phyloP scores from a whole-genome alignment of 768 basidiomycete species.

The Boletus pseudo-olivaceus region DNA sequence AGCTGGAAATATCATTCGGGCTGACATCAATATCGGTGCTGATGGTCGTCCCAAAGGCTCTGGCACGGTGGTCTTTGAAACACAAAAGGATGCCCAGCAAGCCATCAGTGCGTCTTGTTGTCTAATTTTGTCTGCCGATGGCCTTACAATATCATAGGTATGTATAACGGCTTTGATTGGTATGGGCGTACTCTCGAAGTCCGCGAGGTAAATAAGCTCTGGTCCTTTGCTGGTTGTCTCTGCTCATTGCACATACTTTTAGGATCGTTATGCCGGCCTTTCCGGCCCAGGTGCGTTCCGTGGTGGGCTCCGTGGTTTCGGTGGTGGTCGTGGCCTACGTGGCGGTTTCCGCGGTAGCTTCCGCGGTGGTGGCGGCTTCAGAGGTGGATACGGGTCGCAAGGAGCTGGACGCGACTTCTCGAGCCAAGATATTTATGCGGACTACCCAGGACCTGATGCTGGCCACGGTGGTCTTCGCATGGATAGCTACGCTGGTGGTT shows the following conservation, averaged over 20 bases:
- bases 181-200: conserved; percentile 95
- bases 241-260: neutral
- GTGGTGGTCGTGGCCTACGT: conserved; percentile 37
- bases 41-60: conserved; percentile 95
- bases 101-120: conserved; percentile 73
- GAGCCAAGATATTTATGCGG: conserved; percentile 86
- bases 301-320: conserved; percentile 55
- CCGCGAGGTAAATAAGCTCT: conserved; percentile 63
- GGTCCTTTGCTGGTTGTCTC: neutral
- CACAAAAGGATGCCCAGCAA: conserved; percentile 82
- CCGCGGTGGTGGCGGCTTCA: conserved; percentile 57
- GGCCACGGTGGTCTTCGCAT: conserved; percentile 35
- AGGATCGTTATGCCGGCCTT: conserved; percentile 89
- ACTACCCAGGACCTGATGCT: conserved; percentile 83
- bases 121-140: neutral
- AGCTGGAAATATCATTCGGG: conserved; percentile 91
- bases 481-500: conserved; percentile 37
- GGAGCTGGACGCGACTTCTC: conserved; percentile 69
- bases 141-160: conserved; percentile 46
- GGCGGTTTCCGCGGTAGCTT: conserved; percentile 36
- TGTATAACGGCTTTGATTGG: conserved; percentile 98
- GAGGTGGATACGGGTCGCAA: conserved; percentile 51
- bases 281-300: conserved; percentile 59
- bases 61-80: conserved; percentile 96
- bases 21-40: conserved; percentile 91